phyloP scores from a whole-genome alignment of 1,139 yeast species.

The Lodderomyces oxycetoniae region DNA sequence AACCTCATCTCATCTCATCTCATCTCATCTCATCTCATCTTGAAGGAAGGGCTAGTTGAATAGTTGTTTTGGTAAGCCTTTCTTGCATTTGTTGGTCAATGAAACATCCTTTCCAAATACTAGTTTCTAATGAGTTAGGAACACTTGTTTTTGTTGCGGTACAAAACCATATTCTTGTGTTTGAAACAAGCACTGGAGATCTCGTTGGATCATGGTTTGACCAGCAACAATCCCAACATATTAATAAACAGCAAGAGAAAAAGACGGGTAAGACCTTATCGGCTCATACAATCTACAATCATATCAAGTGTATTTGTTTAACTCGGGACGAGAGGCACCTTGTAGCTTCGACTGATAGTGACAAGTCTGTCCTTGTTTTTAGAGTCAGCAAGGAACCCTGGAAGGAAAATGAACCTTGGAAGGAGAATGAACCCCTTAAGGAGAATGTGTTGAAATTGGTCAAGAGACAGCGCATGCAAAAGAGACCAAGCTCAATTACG shows the following conservation, averaged over 20 bases:
- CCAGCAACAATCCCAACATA: conserved; percentile 25
- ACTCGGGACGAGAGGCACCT: conserved; percentile 48
- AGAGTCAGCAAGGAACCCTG: conserved; percentile 32
- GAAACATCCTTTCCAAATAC: conserved; percentile 68
- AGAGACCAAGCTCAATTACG: conserved; percentile 84
- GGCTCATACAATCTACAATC: conserved; percentile 52
- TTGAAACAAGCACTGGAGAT: conserved; percentile 28
- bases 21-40: conserved; percentile 2
- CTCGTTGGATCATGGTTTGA: conserved; percentile 58
- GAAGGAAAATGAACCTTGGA: conserved; percentile 10
- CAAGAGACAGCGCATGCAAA: conserved; percentile 77
- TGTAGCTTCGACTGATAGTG: conserved; percentile 74
- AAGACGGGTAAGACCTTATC: conserved; percentile 11
- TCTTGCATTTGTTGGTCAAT: too few species aligned
- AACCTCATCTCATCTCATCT: neutral
- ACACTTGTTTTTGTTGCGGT: conserved; percentile 50
- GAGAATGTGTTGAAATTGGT: conserved; percentile 35
- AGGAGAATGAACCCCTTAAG: too few species aligned
- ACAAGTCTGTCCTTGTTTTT: conserved; percentile 73
- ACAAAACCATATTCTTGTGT: conserved; percentile 54
- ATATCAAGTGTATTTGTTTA: conserved; percentile 57
- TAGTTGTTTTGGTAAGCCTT: neutral
- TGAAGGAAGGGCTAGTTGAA: too few species aligned
- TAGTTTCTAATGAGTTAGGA: conserved; percentile 41
- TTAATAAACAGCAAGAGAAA: conserved; percentile 37